Base-by-base conservation (phyloP, 495 filamentous ascomycete species). In the Aspergillus affinis region DNA sequence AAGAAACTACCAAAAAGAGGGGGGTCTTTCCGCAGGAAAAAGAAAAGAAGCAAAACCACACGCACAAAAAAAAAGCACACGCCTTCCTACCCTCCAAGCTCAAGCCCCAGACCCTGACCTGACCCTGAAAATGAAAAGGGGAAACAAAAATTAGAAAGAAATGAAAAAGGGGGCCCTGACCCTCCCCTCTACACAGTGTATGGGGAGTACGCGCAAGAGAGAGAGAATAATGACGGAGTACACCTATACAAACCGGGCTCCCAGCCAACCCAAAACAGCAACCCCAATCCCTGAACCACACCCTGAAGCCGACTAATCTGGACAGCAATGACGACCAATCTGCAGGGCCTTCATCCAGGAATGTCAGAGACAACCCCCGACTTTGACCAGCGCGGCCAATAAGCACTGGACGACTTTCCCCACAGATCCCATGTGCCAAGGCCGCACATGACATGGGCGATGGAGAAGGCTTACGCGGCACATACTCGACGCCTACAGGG, bases 381-480 rank as follows among this genome's bases (percentile, higher is more conserved):
- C n/a, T n/a, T n/a, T n/a, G n/a, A n/a, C n/a, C n/a, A n/a, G n/a
- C n/a, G n/a, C n/a, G n/a, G n/a, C n/a, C n/a, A n/a, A n/a, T n/a
- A n/a, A n/a, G n/a, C n/a, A n/a, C 29, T 32, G 29, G 29, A 32
- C 10, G 10, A 17, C 9, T 26, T 54, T 62, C 60, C 60, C 65
- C 65, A 64, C 65, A 62, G 51, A 50, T 36, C 41, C 21, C 55
- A 20, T 15, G 17, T 41, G 63, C 66, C 66, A 64, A 65, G 62
- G 21, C 66, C 66, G 54, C 66, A 65, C 62, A 68, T 68, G 62
- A 65, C 63, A 65, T 60, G 55, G 61, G 44, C 32, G 52, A 65
- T 68, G 65, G 65, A 57, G 65, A 68, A 63, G 60, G 66, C 66
- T 68, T 59, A 68, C 66, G 66, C 66, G 66, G 66, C 66, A 68